Evolutionary conservation across 2,329 filamentous ascomycete genomes (phyloP).

Genomic region (Scedosporium boydii): DNA sequence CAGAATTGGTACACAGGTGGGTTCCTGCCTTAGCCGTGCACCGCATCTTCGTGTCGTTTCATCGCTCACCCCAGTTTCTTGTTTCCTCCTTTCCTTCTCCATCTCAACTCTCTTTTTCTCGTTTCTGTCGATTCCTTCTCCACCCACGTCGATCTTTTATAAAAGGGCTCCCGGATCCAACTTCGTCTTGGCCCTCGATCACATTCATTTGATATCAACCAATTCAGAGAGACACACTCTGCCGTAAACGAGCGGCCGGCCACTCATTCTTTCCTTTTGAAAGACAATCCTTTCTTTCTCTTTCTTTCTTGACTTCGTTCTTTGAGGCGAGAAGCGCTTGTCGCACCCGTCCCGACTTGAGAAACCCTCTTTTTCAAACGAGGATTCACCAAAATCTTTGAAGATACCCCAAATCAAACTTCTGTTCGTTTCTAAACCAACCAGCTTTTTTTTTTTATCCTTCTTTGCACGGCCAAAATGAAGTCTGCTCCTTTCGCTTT

Average conservation of each 20-base stretch:
- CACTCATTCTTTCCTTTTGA: background rate
- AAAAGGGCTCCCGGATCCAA: background rate
- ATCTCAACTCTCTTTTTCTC: background rate
- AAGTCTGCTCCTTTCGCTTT: slow-evolving; percentile 1
- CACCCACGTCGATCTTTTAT: slow-evolving; percentile 1
- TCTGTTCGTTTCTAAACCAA: background rate
- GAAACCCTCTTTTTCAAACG: background rate
- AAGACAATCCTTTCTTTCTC: background rate
- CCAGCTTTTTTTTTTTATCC: background rate
- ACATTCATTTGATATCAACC: background rate
- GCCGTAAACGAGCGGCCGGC: background rate
- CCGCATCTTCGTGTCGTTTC: background rate
- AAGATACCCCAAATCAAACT: background rate
- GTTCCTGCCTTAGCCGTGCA: background rate
- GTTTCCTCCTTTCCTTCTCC: background rate
- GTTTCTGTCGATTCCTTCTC: background rate
- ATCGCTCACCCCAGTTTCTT: background rate
- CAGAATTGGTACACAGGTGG: background rate
- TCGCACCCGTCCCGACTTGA: background rate
- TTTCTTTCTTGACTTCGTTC: background rate
- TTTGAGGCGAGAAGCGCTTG: background rate
- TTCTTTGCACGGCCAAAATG: background rate
- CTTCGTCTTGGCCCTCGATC: background rate
- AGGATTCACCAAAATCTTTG: background rate
- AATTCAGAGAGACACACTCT: background rate